Percentiles rank a stretch among this genome's conserved stretches.
phyloP scores from a whole-genome alignment of 2,329 filamentous ascomycete species.

The Sphaerulina vaccinii region DNA sequence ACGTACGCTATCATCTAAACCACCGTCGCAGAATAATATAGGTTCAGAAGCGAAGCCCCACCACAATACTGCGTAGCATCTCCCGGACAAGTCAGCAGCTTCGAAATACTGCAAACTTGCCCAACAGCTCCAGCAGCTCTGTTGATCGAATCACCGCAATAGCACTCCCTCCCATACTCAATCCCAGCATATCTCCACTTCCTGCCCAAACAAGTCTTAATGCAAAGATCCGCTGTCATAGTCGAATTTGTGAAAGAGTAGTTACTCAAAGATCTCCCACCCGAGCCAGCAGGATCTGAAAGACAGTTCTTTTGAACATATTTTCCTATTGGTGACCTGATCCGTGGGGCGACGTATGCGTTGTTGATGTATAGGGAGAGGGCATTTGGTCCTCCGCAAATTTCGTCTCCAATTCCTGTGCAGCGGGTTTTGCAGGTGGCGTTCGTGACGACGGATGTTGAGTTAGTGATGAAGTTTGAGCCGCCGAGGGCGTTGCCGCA shows the following conservation, averaged over 20 bases:
- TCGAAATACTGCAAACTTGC: conserved; percentile 21
- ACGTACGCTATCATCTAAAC: background rate
- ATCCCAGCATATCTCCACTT: conserved; percentile 33
- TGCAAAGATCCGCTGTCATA: conserved; percentile 33
- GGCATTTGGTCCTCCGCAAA: conserved; percentile 35
- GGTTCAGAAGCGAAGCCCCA: conserved; percentile 31
- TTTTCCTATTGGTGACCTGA: conserved; percentile 27
- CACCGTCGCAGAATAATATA: conserved; percentile 32
- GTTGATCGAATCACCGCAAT: conserved; percentile 31
- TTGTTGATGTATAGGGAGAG: conserved; percentile 33
- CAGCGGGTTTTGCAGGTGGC: conserved; percentile 32
- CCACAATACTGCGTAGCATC: conserved; percentile 35
- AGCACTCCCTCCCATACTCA: conserved; percentile 24
- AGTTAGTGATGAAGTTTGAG: conserved; percentile 15
- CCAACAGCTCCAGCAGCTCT: conserved; percentile 21
- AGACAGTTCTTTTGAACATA: conserved; percentile 28
- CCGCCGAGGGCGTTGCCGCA: conserved; percentile 30
- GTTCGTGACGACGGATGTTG: conserved; percentile 22
- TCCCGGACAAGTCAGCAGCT: conserved; percentile 32
- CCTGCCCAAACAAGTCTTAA: conserved; percentile 35
- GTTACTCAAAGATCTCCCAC: conserved; percentile 26
- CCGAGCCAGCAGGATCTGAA: conserved; percentile 24
- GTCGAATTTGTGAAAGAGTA: conserved; percentile 11
- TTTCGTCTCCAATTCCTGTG: conserved; percentile 26
- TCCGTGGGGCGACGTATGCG: conserved; percentile 20